Evolutionary conservation across 306 rosid genomes (phyloP).

Genomic region (Vachellia pachyceras): DNA sequence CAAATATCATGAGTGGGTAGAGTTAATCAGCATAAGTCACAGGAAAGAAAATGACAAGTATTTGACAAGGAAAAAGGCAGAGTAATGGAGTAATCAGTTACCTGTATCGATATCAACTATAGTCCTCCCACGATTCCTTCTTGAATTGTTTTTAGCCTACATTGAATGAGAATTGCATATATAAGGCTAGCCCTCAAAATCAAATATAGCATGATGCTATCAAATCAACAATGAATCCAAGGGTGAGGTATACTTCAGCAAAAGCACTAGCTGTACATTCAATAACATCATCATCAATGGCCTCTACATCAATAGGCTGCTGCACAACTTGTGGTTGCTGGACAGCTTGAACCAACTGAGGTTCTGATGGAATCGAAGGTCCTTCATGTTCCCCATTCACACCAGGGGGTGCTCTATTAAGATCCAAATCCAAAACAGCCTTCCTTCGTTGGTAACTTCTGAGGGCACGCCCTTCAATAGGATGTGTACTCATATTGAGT

Average conservation of each 20-base stretch:
- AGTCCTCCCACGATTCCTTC: slow-evolving; percentile 55
- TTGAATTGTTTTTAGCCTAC: slow-evolving; percentile 67
- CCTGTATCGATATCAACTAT: slow-evolving; percentile 64
- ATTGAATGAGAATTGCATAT: slow-evolving; percentile 22
- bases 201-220: not conserved
- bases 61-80: not conserved
- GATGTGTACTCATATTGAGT: slow-evolving; percentile 25
- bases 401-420: slow-evolving; percentile 24
- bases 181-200: not conserved
- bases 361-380: not conserved
- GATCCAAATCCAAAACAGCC: slow-evolving; percentile 20
- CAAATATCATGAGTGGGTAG: slow-evolving; percentile 36
- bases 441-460: slow-evolving; percentile 22
- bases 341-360: not conserved
- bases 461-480: not conserved
- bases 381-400: slow-evolving; percentile 29
- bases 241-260: slow-evolving; percentile 52
- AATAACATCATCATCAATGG: slow-evolving; percentile 70
- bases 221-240: not conserved
- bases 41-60: not conserved
- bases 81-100: slow-evolving; percentile 8
- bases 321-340: slow-evolving; percentile 38
- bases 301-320: slow-evolving; percentile 61
- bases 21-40: slow-evolving; percentile 24
- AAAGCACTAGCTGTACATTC: slow-evolving; percentile 70